phyloP scores from a whole-genome alignment of 2,329 filamentous ascomycete species.

The Rasamsonia emersonii region DNA sequence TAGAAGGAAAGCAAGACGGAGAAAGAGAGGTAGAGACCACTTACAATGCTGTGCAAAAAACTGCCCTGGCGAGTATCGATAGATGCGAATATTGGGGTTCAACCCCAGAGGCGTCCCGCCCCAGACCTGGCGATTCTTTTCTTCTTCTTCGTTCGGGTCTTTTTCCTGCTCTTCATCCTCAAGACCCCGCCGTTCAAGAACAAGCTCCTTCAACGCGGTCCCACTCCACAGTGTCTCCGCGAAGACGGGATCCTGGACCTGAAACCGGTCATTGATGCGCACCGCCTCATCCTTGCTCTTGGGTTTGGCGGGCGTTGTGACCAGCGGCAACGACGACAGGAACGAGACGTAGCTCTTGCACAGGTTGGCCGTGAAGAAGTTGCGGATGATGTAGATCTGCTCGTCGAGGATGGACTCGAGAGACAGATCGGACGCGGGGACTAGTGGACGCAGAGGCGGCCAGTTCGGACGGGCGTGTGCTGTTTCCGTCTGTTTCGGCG shows the following conservation, averaged over 20 bases:
- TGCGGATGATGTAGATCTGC: constrained; percentile 65
- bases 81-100: constrained; percentile 82
- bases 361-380: constrained; percentile 65
- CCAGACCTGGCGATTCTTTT: constrained; percentile 44
- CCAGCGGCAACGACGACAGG: constrained; percentile 59
- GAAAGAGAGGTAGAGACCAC: constrained; percentile 34
- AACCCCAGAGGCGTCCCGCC: constrained; percentile 75
- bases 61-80: constrained; percentile 76
- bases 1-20: constrained; percentile 2
- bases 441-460: constrained; percentile 61
- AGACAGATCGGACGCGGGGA: constrained; percentile 57
- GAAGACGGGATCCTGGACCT: constrained; percentile 67
- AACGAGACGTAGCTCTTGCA: constrained; percentile 71
- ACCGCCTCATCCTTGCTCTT: constrained; percentile 67
- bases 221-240: constrained; percentile 66
- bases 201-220: constrained; percentile 62
- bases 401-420: constrained; percentile 50
- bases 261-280: constrained; percentile 82
- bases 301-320: constrained; percentile 68
- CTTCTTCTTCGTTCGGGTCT: constrained; percentile 12
- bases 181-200: constrained; percentile 26
- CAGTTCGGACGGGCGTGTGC: constrained; percentile 44
- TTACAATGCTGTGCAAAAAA: constrained; percentile 90
- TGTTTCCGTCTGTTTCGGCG: constrained; percentile 1
- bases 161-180: constrained; percentile 16